Evolutionary conservation across 371 early-diverging fungal species (phyloP), one percentile per base, ranked within the genome.

Genomic region (Circinella umbellata): DNA sequence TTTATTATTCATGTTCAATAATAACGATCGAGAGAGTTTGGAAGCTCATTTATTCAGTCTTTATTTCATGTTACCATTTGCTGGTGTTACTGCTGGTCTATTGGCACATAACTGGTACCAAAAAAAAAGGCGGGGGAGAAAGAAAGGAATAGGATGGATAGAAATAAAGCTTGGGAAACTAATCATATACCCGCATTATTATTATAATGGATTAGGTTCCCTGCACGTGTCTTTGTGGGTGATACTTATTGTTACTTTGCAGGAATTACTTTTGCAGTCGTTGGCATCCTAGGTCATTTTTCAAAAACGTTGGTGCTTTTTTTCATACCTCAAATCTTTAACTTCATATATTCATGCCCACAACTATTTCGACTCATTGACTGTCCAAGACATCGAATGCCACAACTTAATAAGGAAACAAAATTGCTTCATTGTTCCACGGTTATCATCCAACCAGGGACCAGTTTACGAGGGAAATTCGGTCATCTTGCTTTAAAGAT

Each of bases 361-460:
- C 99, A 99, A 78, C 78, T 99, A 10, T 94, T 96, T 76, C 88
- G 92, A 20, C 71, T 99, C n/a, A 89, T 98, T 4, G 95, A 94
- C n/a, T 99, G 99, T 74, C 99, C 99, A 9, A 89, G 99, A 8
- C 99, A 99, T 75, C 86, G 99, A 1, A 92, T 99, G 91, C 99
- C 99, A 1, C 80, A 81, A 73, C 84, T 89, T 51, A 83, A 91
- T 75, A 67, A 77, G 8, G 75, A 84, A 3, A 89, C 89, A 0
- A 83, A 81, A 1, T 60, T 75, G 11, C 75, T 89, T 54, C 83
- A 80, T 57, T 84, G 83, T 18, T 82, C 83, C 1, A 79, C 75
- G 0, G 80, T 80, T 11, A 54, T 70, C 4, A 72, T 77, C 4
- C 48, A 70, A 47, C 36, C 46, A 17, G 69, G 66, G 17, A 79